Evolutionary conservation across 805 yeast genomes (phyloP).

Genomic region (Ogataea kodamae): DNA sequence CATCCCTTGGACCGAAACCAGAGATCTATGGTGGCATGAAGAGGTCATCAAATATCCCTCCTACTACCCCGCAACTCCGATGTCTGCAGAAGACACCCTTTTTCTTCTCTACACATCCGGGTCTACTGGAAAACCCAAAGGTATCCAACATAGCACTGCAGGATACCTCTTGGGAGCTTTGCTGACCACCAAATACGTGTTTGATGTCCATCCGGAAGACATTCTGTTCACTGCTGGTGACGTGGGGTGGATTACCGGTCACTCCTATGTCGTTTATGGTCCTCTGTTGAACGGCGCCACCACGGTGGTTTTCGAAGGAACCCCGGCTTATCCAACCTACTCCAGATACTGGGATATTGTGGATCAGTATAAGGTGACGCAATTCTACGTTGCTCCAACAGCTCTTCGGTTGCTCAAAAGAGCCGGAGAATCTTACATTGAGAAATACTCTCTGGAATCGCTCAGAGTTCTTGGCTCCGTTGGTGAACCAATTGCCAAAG

Average conservation of each 20-base stretch:
- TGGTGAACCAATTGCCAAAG: conserved; percentile 84
- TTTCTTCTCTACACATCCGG: conserved; percentile 83
- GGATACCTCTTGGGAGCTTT: conserved; percentile 76
- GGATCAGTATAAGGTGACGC: conserved; percentile 66
- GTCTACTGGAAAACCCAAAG: conserved; percentile 86
- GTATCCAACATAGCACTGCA: conserved; percentile 77
- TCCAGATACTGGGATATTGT: conserved; percentile 80
- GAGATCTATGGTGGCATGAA: conserved; percentile 78
- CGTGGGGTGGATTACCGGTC: conserved; percentile 91
- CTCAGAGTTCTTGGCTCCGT: conserved; percentile 75
- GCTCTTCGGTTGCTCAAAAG: conserved; percentile 73
- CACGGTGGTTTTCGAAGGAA: conserved; percentile 78
- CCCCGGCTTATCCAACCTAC: conserved; percentile 80
- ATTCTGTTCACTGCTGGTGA: conserved; percentile 83
- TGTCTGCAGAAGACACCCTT: conserved; percentile 76
- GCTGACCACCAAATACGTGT: conserved; percentile 68
- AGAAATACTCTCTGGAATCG: conserved; percentile 57
- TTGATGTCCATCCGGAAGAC: conserved; percentile 74
- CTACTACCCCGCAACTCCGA: conserved; percentile 71
- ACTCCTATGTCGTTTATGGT: conserved; percentile 78
- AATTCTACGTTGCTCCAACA: conserved; percentile 83
- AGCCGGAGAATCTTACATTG: conserved; percentile 64
- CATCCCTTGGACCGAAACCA: conserved; percentile 46
- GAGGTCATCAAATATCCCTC: conserved; percentile 63
- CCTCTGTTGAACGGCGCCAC: conserved; percentile 76